phyloP scores from a whole-genome alignment of 495 filamentous ascomycete genomes.

The Aspergillus carlsbadensis region DNA sequence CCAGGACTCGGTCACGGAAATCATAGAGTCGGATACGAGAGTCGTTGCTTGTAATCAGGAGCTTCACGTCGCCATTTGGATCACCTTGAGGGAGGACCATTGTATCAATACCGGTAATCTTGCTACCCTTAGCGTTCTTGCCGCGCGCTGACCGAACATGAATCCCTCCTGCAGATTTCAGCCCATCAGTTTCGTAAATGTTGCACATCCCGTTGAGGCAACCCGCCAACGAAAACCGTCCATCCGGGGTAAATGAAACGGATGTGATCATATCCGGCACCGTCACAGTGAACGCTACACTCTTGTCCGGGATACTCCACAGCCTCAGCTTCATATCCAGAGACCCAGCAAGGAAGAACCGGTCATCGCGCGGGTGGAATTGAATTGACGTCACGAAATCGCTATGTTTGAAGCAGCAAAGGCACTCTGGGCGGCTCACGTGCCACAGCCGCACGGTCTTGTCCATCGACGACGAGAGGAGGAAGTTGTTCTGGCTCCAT shows the following conservation, averaged over 20 bases:
- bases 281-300: slow-evolving; percentile 81
- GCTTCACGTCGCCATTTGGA: slow-evolving; percentile 71
- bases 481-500: slow-evolving; percentile 76
- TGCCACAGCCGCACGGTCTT: slow-evolving; percentile 98
- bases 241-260: slow-evolving; percentile 91
- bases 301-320: slow-evolving; percentile 98
- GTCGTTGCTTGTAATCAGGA: slow-evolving; percentile 94
- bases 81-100: slow-evolving; percentile 59
- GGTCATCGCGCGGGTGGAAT: slow-evolving; percentile 93
- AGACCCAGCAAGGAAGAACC: slow-evolving; percentile 94
- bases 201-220: slow-evolving; percentile 81
- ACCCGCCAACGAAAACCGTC: slow-evolving; percentile 85
- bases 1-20: slow-evolving; percentile 75
- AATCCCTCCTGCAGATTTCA: slow-evolving; percentile 80
- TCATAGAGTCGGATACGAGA: slow-evolving; percentile 92
- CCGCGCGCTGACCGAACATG: slow-evolving; percentile 88
- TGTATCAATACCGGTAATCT: slow-evolving; percentile 93
- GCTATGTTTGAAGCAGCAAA: slow-evolving; percentile 94
- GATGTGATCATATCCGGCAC: slow-evolving; percentile 89
- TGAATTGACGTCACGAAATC: slow-evolving; percentile 94
- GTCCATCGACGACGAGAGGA: slow-evolving; percentile 96
- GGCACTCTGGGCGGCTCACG: slow-evolving; percentile 76
- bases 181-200: slow-evolving; percentile 92
- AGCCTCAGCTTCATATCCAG: slow-evolving; percentile 88
- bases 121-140: slow-evolving; percentile 92